phyloP scores from a whole-genome alignment of 495 filamentous ascomycete species.

The Penicillium fimorum region DNA sequence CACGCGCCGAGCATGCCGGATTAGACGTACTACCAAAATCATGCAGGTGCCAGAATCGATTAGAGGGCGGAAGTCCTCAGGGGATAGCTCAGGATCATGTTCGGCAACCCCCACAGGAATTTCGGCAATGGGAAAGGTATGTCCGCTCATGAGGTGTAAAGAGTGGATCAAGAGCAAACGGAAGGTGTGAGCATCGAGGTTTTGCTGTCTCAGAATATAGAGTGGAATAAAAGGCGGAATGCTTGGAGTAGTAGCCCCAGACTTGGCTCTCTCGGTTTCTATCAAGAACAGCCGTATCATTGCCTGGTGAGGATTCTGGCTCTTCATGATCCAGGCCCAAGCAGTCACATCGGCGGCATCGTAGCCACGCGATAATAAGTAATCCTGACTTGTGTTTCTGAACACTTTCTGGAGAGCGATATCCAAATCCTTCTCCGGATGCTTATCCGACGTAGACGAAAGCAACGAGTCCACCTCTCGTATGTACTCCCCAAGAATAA shows the following conservation, averaged over 20 bases:
- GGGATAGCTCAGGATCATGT: constrained; percentile 5
- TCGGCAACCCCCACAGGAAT: neutral
- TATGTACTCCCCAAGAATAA: constrained; percentile 42
- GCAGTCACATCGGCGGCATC: constrained; percentile 48
- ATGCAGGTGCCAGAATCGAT: constrained; percentile 32
- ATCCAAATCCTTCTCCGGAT: constrained; percentile 17
- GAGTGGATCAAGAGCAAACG: constrained; percentile 44
- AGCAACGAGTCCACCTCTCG: constrained; percentile 36
- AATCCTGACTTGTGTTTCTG: constrained; percentile 23
- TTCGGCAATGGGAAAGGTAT: constrained; percentile 20
- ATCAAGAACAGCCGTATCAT: constrained; percentile 40
- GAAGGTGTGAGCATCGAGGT: constrained; percentile 42
- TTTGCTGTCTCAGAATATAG: constrained; percentile 46
- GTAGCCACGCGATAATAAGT: constrained; percentile 42
- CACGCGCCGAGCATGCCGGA: constrained; percentile 55
- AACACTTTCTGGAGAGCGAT: constrained; percentile 39
- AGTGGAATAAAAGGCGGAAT: constrained; percentile 52
- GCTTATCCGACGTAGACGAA: constrained; percentile 6
- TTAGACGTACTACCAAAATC: constrained; percentile 49
- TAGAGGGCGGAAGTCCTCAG: constrained; percentile 12
- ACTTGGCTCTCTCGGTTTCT: constrained; percentile 24
- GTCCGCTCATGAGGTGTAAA: constrained; percentile 39
- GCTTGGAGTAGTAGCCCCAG: constrained; percentile 2
- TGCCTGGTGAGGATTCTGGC: constrained; percentile 39
- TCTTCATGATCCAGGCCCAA: constrained; percentile 59